A percentile compares a stretch with the other conserved stretches of the same genome.
These are phyloP conservation scores for Orychophragmus violaceus DNA, from an alignment of 345 rosid genomes.

Conservation along the genomic window DNA sequence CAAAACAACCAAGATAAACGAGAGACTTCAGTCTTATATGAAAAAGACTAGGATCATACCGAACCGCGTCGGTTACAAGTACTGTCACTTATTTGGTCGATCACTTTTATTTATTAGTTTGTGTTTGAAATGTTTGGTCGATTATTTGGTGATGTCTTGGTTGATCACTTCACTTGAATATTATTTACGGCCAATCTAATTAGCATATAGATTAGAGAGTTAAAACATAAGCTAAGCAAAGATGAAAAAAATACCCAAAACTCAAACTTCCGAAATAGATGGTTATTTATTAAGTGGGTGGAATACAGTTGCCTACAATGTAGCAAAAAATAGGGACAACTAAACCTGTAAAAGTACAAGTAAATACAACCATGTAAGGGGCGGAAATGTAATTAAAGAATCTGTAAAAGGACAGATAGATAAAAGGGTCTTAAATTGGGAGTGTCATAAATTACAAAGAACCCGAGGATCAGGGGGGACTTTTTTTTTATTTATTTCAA, in stretches of 20 bases:
- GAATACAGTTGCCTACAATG: background rate
- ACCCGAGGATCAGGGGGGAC: slow-evolving; percentile 38
- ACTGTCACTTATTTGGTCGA: background rate
- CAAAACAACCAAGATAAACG: background rate
- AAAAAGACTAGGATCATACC: background rate
- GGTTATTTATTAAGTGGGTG: background rate
- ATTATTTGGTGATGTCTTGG: background rate
- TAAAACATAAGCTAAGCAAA: background rate
- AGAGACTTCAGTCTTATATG: too few species aligned
- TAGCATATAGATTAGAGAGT: background rate
- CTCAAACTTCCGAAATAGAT: background rate
- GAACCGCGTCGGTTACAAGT: background rate
- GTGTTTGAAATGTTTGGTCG: background rate
- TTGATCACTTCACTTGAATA: background rate
- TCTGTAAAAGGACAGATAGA: slow-evolving; percentile 14
- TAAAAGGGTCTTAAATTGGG: slow-evolving; percentile 18
- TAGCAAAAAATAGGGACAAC: slow-evolving; percentile 7
- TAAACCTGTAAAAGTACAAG: slow-evolving; percentile 4
- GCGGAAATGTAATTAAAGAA: background rate
- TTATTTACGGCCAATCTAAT: background rate
- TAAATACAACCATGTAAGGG: slow-evolving; percentile 12
- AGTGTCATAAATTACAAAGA: slow-evolving; percentile 32
- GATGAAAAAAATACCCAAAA: background rate
- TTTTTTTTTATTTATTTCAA: background rate
- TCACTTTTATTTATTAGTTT: background rate